phyloP scores from a whole-genome alignment of 306 rosid genomes.

The Cercis canadensis region DNA sequence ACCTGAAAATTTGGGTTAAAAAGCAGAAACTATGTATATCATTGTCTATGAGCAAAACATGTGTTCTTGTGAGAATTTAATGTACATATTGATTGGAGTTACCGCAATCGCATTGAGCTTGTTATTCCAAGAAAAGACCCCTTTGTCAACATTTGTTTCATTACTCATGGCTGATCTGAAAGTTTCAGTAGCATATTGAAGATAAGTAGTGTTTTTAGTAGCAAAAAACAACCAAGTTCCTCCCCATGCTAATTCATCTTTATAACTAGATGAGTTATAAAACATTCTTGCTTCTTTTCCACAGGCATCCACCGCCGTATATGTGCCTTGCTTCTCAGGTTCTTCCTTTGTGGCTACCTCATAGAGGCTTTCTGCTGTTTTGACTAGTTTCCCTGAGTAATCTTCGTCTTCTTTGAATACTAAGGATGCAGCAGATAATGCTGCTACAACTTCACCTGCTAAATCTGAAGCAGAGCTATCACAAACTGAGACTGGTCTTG shows the following conservation, averaged over 20 bases:
- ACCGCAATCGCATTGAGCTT: conserved; percentile 71
- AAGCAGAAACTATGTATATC: not conserved
- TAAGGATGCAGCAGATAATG: conserved; percentile 80
- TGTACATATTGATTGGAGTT: conserved; percentile 33
- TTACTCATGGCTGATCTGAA: conserved; percentile 48
- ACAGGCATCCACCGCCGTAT: conserved; percentile 56
- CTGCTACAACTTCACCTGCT: conserved; percentile 79
- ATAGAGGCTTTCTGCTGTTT: conserved; percentile 57
- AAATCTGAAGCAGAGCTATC: conserved; percentile 71
- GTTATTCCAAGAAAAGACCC: conserved; percentile 72
- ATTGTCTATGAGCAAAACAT: not conserved
- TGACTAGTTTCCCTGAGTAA: conserved; percentile 54
- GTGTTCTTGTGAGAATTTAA: not conserved
- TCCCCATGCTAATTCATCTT: conserved; percentile 87
- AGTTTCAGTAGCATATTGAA: conserved; percentile 51
- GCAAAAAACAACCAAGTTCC: conserved; percentile 83
- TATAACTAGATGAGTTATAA: conserved; percentile 62
- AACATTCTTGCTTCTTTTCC: conserved; percentile 72
- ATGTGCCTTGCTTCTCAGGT: conserved; percentile 60
- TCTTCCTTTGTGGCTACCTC: conserved; percentile 48
- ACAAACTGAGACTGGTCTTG: conserved; percentile 67
- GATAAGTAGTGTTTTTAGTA: conserved; percentile 55
- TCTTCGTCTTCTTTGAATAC: conserved; percentile 59
- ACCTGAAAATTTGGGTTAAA: too few relatives aligned
- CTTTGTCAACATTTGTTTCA: conserved; percentile 57